phyloP scores from a whole-genome alignment of 495 filamentous ascomycete genomes.

The Oleoguttula mirabilis region DNA sequence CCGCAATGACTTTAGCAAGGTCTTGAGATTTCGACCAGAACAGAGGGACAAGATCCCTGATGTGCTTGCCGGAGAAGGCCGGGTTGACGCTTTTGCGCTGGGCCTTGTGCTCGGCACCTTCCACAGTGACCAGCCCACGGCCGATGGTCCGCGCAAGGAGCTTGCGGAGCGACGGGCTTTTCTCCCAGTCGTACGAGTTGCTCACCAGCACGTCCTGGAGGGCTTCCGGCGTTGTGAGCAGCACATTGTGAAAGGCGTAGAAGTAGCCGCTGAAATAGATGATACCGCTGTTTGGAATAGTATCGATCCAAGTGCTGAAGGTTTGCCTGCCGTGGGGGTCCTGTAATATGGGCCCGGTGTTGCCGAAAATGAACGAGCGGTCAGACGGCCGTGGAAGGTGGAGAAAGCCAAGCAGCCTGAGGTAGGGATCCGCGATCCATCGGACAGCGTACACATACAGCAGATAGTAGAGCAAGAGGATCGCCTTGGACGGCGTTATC shows the following conservation, averaged over 20 bases:
- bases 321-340: too few relatives aligned
- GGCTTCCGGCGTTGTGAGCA: slow-evolving; percentile 21
- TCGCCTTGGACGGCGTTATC: too few relatives aligned
- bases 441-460: too few relatives aligned
- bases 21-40: slow-evolving; percentile 38
- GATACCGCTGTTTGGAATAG: slow-evolving; percentile 25
- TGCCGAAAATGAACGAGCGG: too few relatives aligned
- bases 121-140: slow-evolving; percentile 26
- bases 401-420: too few relatives aligned
- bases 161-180: slow-evolving; percentile 33
- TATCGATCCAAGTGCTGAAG: too few relatives aligned
- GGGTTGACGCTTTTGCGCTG: slow-evolving; percentile 29
- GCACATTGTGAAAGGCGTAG: slow-evolving; percentile 13
- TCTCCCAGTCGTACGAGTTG: slow-evolving; percentile 41
- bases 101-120: slow-evolving; percentile 29
- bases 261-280: slow-evolving; percentile 24
- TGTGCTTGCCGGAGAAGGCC: slow-evolving; percentile 26
- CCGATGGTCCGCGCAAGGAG: slow-evolving; percentile 26
- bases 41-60: slow-evolving; percentile 28
- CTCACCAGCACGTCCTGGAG: slow-evolving; percentile 27
- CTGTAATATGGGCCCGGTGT: too few relatives aligned
- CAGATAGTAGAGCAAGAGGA: too few relatives aligned
- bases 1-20: too few relatives aligned
- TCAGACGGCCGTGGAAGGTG: too few relatives aligned
- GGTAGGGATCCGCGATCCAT: too few relatives aligned